Evolutionary conservation across 768 basidiomycete genomes (phyloP).

Genomic region (Mycena alexandri): DNA sequence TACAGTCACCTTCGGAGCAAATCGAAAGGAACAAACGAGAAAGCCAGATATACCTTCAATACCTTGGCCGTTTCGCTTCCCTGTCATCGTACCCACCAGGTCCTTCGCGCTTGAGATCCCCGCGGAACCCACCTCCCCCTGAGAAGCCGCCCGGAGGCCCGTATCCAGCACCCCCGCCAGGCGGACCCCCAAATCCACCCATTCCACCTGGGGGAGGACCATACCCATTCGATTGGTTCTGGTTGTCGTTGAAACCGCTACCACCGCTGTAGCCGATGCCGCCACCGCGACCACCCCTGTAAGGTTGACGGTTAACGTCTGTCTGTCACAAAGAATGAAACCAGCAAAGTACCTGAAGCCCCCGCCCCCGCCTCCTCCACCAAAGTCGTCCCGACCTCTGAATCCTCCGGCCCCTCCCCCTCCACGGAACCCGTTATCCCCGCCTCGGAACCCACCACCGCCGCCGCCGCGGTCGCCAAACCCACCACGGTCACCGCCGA

Average conservation of each 20-base stretch:
- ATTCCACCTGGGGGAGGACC: slow-evolving; percentile 57
- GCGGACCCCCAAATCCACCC: slow-evolving; percentile 59
- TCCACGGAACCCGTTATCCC: slow-evolving; percentile 33
- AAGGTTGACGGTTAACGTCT: slow-evolving; percentile 23
- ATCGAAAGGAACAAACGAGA: slow-evolving; percentile 43
- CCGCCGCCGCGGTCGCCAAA: slow-evolving; percentile 39
- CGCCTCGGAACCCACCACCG: slow-evolving; percentile 53
- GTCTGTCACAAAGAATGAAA: background rate
- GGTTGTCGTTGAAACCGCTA: slow-evolving; percentile 68
- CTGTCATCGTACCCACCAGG: slow-evolving; percentile 87
- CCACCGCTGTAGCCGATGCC: slow-evolving; percentile 73
- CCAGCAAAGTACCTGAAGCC: slow-evolving; percentile 62
- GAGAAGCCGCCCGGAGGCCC: slow-evolving; percentile 57
- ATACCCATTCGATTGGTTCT: slow-evolving; percentile 64
- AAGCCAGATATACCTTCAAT: slow-evolving; percentile 64
- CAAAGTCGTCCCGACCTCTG: slow-evolving; percentile 52
- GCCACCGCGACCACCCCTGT: slow-evolving; percentile 74
- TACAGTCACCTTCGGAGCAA: slow-evolving; percentile 37
- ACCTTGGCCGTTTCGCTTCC: slow-evolving; percentile 85
- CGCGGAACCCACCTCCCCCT: slow-evolving; percentile 71
- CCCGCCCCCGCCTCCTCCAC: slow-evolving; percentile 50
- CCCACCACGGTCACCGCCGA: slow-evolving; percentile 41
- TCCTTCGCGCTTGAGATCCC: slow-evolving; percentile 83
- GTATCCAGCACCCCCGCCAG: slow-evolving; percentile 55
- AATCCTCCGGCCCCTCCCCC: slow-evolving; percentile 38